These are phyloP conservation scores for Fusarium robinianum DNA, from an alignment of 2,329 filamentous ascomycete species.

Conservation along the genomic window DNA sequence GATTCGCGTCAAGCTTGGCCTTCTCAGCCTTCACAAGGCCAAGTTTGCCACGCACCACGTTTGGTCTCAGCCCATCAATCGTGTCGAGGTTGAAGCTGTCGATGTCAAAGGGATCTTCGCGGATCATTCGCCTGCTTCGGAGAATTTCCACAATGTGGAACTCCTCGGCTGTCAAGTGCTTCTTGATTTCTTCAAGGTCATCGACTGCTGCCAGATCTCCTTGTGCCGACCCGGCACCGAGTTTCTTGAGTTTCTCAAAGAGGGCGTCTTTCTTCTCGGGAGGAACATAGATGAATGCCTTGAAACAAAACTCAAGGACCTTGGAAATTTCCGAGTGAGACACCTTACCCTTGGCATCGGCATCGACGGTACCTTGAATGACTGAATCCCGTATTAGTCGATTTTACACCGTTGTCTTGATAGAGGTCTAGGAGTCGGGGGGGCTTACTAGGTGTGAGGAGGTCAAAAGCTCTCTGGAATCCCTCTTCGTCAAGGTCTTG, in stretches of 20 bases:
- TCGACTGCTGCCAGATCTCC: neutral
- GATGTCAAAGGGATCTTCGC: slow-evolving; percentile 40
- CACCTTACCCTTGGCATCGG: slow-evolving; percentile 30
- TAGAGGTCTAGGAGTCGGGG: neutral
- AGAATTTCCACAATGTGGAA: slow-evolving; percentile 35
- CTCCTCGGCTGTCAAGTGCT: slow-evolving; percentile 34
- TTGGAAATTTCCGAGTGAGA: slow-evolving; percentile 40
- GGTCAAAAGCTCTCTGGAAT: slow-evolving; percentile 49
- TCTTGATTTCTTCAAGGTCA: slow-evolving; percentile 14
- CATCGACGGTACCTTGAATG: slow-evolving; percentile 45
- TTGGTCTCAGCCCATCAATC: slow-evolving; percentile 30
- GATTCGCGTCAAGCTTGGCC: neutral
- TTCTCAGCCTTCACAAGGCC: slow-evolving; percentile 2
- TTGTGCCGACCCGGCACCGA: neutral
- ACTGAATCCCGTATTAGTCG: slow-evolving; percentile 29
- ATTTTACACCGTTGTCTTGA: neutral
- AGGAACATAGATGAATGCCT: slow-evolving; percentile 35
- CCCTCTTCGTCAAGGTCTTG: slow-evolving; percentile 47
- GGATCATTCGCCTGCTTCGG: slow-evolving; percentile 37
- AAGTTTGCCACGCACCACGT: slow-evolving; percentile 32
- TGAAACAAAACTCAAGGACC: slow-evolving; percentile 41
- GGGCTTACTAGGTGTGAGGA: slow-evolving; percentile 46
- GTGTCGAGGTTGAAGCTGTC: slow-evolving; percentile 40
- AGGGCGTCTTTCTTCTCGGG: slow-evolving; percentile 12
- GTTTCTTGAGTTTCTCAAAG: slow-evolving; percentile 1